phyloP scores from a whole-genome alignment of 768 basidiomycete genomes.

The Boletus speciosus region DNA sequence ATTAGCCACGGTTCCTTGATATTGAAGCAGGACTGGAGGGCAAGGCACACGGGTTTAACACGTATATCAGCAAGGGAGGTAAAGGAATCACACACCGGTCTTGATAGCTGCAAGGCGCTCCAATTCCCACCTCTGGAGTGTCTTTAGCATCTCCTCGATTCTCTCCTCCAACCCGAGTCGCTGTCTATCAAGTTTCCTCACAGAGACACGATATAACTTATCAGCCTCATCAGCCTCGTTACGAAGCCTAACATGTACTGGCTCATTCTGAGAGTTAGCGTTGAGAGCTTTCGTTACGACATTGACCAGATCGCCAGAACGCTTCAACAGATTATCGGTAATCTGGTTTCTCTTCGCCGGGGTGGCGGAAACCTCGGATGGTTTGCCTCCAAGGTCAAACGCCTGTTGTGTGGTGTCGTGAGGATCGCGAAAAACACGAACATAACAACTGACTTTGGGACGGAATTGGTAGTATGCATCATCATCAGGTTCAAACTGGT shows the following conservation, averaged over 20 bases:
- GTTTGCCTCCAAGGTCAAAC: constrained; percentile 28
- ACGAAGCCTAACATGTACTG: constrained; percentile 64
- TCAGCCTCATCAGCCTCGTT: constrained; percentile 82
- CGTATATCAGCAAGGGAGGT: not conserved
- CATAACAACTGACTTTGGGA: constrained; percentile 52
- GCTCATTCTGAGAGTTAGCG: constrained; percentile 48
- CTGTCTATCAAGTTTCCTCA: constrained; percentile 81
- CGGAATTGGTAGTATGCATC: constrained; percentile 86
- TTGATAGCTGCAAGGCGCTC: constrained; percentile 83
- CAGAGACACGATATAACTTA: constrained; percentile 69
- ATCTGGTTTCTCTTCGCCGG: constrained; percentile 34
- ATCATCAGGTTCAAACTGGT: constrained; percentile 71
- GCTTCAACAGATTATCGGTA: constrained; percentile 60
- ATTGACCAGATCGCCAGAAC: constrained; percentile 64
- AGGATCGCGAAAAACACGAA: constrained; percentile 19
- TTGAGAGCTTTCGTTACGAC: constrained; percentile 72
- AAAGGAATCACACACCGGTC: constrained; percentile 50
- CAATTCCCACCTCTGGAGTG: constrained; percentile 79
- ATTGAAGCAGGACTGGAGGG: constrained; percentile 71
- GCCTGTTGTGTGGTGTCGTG: constrained; percentile 23
- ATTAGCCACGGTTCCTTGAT: constrained; percentile 74
- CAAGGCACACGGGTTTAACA: not conserved
- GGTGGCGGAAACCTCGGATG: constrained; percentile 17
- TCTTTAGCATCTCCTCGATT: constrained; percentile 78
- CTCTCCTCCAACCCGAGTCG: constrained; percentile 83